Conservation (phyloP, 768 basidiomycete genomes). For the Candolleomyces aberdarensis region DNA sequence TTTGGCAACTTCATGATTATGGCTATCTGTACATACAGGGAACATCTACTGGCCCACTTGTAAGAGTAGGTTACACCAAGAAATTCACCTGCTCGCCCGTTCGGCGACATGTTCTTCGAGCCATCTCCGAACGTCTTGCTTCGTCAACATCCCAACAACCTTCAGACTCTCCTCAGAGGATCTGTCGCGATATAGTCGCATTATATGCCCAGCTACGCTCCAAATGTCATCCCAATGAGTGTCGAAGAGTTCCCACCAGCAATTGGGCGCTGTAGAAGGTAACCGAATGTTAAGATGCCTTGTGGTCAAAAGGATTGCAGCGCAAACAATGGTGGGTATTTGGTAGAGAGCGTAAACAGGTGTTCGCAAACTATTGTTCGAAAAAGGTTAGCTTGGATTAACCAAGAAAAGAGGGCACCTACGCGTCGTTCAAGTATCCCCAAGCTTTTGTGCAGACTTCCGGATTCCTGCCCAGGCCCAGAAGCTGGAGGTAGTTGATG, state of each 20-base stretch:
- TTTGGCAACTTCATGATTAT: too few species aligned
- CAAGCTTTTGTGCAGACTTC: slow-evolving; percentile 77
- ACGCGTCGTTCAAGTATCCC: slow-evolving; percentile 98
- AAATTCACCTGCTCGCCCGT: slow-evolving; percentile 2
- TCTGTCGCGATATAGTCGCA: slow-evolving; percentile 71
- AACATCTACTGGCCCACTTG: too few species aligned
- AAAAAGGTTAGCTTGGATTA: neutral
- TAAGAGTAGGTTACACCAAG: neutral
- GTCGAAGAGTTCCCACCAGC: slow-evolving; percentile 96
- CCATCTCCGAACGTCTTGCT: slow-evolving; percentile 83
- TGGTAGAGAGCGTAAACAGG: slow-evolving; percentile 89
- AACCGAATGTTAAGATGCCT: slow-evolving; percentile 72
- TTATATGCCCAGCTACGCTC: slow-evolving; percentile 79
- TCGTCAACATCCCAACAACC: slow-evolving; percentile 60
- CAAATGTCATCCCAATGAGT: slow-evolving; percentile 86
- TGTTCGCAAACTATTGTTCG: slow-evolving; percentile 74
- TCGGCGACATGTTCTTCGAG: slow-evolving; percentile 49
- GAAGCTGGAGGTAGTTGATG: slow-evolving; percentile 88
- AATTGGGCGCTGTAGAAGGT: slow-evolving; percentile 63
- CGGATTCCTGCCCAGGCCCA: slow-evolving; percentile 75
- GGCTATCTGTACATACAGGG: too few species aligned
- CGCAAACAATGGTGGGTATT: slow-evolving; percentile 85
- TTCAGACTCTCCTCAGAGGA: slow-evolving; percentile 40
- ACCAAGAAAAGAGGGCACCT: slow-evolving; percentile 28
- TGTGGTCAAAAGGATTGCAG: slow-evolving; percentile 79